phyloP scores from a whole-genome alignment of 2,329 filamentous ascomycete genomes.

The Fusarium staphyleae region DNA sequence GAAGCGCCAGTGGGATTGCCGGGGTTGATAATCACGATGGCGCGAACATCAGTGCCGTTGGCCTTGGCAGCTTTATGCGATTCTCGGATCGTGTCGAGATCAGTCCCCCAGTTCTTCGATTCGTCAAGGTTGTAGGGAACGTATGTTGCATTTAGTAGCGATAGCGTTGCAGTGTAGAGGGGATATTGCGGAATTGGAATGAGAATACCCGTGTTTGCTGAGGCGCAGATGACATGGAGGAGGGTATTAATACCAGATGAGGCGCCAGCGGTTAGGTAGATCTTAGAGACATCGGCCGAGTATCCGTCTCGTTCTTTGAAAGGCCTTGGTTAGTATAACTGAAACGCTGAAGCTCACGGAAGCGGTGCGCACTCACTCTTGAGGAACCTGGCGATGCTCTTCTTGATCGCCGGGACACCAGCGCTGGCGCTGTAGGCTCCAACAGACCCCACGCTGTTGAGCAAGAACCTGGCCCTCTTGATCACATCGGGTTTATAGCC shows the following conservation, averaged over 20 bases:
- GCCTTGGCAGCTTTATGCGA: constrained; percentile 76
- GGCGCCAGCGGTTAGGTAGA: constrained; percentile 91
- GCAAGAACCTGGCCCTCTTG: constrained; percentile 78
- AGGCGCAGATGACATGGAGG: constrained; percentile 85
- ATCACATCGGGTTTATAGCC: constrained; percentile 92
- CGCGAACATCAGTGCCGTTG: constrained; percentile 84
- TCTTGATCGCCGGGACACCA: constrained; percentile 83
- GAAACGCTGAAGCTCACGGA: neutral
- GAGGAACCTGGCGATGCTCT: constrained; percentile 92
- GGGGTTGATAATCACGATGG: constrained; percentile 97
- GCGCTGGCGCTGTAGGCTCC: constrained; percentile 96
- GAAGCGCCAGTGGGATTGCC: constrained; percentile 96
- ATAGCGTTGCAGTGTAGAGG: constrained; percentile 91
- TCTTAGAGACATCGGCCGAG: constrained; percentile 77
- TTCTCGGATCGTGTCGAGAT: constrained; percentile 75
- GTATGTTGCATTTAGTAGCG: constrained; percentile 82
- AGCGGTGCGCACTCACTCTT: constrained; percentile 65
- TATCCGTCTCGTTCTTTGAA: constrained; percentile 80
- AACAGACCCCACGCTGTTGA: constrained; percentile 86
- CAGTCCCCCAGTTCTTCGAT: constrained; percentile 84
- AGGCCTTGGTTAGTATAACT: neutral
- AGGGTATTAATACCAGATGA: constrained; percentile 95
- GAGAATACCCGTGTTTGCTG: constrained; percentile 79
- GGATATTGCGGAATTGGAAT: constrained; percentile 98
- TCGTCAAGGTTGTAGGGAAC: constrained; percentile 97